phyloP scores from a whole-genome alignment of 1,139 yeast species.

The Pichia terricola region DNA sequence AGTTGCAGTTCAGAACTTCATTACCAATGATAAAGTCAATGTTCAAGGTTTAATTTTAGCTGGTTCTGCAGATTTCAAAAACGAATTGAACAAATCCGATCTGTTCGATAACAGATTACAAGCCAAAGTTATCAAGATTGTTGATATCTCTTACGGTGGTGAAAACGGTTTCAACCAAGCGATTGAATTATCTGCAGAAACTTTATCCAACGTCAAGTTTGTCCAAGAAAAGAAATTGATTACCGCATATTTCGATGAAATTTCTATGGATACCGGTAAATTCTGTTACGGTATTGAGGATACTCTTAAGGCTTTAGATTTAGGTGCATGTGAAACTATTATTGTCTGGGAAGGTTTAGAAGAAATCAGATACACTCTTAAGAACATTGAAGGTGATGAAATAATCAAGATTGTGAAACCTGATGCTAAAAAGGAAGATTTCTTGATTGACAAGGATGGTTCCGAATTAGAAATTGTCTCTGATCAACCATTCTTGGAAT shows the following conservation, averaged over 20 bases:
- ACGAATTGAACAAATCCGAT: constrained; percentile 85
- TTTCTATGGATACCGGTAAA: constrained; percentile 92
- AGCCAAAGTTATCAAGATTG: constrained; percentile 81
- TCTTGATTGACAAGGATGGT: constrained; percentile 74
- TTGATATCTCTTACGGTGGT: constrained; percentile 97
- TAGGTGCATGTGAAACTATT: constrained; percentile 89
- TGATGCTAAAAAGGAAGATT: constrained; percentile 63
- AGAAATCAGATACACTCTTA: constrained; percentile 72
- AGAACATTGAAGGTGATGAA: constrained; percentile 74
- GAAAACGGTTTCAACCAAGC: constrained; percentile 99
- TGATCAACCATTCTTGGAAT: constrained; percentile 81
- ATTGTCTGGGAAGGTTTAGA: constrained; percentile 91
- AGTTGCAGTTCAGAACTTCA: constrained; percentile 94
- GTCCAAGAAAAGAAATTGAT: constrained; percentile 96
- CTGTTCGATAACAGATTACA: constrained; percentile 84
- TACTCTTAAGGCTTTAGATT: constrained; percentile 88
- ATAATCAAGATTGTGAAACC: constrained; percentile 68
- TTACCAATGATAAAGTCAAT: constrained; percentile 84
- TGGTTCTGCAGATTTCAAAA: constrained; percentile 98
- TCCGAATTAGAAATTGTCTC: constrained; percentile 78
- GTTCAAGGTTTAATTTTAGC: constrained; percentile 92
- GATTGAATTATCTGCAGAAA: constrained; percentile 92
- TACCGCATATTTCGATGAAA: constrained; percentile 87
- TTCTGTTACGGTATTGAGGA: constrained; percentile 97
- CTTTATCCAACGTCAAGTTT: constrained; percentile 91